Evolutionary conservation across 257 asterid species (phyloP), one percentile per base, ranked within the genome.

Genomic region (Solanum virginianum): DNA sequence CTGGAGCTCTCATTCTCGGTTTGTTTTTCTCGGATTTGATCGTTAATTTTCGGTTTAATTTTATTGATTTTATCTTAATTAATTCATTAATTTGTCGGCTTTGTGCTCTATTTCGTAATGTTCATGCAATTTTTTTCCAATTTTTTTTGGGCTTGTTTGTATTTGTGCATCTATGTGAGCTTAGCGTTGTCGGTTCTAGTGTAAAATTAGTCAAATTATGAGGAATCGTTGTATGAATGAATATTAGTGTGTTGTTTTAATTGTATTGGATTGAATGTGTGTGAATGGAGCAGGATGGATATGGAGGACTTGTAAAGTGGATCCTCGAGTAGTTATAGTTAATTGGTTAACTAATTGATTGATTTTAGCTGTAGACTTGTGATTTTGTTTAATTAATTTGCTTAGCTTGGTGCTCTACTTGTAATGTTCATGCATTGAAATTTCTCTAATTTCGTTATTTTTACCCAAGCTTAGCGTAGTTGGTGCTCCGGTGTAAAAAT

Each of bases 1-100:
- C 88, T 70, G 81, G 87, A 86, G 59, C 83, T 66, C 51, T 49
- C 87, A n/a, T 49, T 74, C 86, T 39, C 69, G 47, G 62, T 11
- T 41, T 20, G 68, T 83, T 29, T 8, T 63, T 18, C 80, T 83
- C 82, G 51, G 83, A 49, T 75, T 85, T 29, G 29, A 87, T 85
- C 66, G 7, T 26, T 55, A 26, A 16, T 77, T 53, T 26, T 15
- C 6, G 8, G 60, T 75, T 49, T 75, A 13, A 49, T 24, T 15
- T 75, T 9, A 75, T 74, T 22, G 13, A 22, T 22, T 74, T 47
- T 45, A 45, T 4, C 62, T 51, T 79, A 79, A 53, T 53, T 51
- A 16, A 79, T 53, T 29, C 43, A 6, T 10, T 79, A 79, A 51
- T 54, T 14, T 24, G 45, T 75, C 49, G 10, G 43, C 13, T 9